A percentile compares a stretch with the other conserved stretches of the same genome.
Evolutionary conservation across 2,329 filamentous ascomycete species (phyloP).

Genomic region (Arthroderma sp.): DNA sequence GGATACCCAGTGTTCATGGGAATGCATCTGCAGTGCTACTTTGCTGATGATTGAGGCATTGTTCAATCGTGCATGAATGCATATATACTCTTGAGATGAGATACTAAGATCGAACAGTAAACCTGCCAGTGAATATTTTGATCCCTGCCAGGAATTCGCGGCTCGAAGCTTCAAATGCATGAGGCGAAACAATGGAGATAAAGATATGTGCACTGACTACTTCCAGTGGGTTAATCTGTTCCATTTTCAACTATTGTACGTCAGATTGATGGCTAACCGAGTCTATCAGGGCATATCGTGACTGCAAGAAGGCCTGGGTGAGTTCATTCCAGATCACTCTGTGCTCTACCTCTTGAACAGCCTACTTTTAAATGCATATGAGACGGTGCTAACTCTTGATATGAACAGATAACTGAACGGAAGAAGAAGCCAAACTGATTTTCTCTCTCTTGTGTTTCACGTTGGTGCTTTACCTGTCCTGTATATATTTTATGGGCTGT

Average conservation of each 20-base stretch:
- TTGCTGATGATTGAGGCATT: no score
- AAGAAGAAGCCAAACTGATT: no score
- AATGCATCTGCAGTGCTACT: no score
- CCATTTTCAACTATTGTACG: not conserved
- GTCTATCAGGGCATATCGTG: constrained; percentile 62
- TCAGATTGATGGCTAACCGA: not conserved
- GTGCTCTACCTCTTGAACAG: no score
- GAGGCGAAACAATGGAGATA: constrained; percentile 74
- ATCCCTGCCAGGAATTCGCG: constrained; percentile 90
- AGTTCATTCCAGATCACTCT: constrained; percentile 17
- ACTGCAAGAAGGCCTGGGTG: constrained; percentile 94
- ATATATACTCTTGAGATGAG: not conserved
- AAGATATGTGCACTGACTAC: constrained; percentile 83
- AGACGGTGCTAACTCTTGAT: no score
- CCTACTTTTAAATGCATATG: no score
- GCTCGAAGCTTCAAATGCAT: constrained; percentile 74
- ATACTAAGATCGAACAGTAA: constrained; percentile 45
- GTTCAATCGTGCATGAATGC: not conserved
- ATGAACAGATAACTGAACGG: no score
- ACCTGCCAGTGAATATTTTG: constrained; percentile 75
- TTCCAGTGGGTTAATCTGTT: constrained; percentile 59
- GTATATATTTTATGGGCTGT: no score
- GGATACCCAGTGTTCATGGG: no score
- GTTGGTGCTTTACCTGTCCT: no score
- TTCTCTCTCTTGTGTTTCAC: no score